These are phyloP conservation scores for Cytospora schulzeri DNA, from an alignment of 2,329 filamentous ascomycete genomes.

Conservation along the genomic window DNA sequence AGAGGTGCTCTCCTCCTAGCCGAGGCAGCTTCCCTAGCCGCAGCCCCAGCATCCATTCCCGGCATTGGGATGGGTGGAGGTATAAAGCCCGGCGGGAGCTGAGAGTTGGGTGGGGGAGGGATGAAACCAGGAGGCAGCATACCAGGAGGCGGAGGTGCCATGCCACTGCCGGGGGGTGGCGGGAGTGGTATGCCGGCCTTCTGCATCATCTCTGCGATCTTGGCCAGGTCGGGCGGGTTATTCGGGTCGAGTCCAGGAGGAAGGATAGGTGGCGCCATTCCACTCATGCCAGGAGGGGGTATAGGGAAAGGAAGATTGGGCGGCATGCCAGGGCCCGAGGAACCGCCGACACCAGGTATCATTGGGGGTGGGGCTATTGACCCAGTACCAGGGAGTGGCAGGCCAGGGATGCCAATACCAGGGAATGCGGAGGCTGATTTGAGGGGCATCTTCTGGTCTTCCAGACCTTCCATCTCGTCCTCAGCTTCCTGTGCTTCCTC, in stretches of 20 bases:
- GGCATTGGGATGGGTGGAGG: conserved; percentile 42
- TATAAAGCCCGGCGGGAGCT: conserved; percentile 40
- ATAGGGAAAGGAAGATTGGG: conserved; percentile 58
- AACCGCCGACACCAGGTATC: conserved; percentile 54
- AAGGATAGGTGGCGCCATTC: conserved; percentile 42
- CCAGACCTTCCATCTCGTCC: conserved; percentile 88
- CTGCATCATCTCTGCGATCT: conserved; percentile 66
- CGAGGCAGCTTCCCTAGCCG: conserved; percentile 36
- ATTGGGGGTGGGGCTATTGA: conserved; percentile 39
- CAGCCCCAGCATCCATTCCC: conserved; percentile 32
- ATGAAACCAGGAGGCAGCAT: conserved; percentile 51
- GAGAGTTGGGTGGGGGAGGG: conserved; percentile 47
- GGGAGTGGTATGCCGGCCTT: conserved; percentile 65
- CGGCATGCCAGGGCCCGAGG: conserved; percentile 39
- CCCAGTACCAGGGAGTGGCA: conserved; percentile 47
- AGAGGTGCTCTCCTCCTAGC: conserved; percentile 68
- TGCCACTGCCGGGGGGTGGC: conserved; percentile 42
- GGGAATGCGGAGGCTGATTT: conserved; percentile 56
- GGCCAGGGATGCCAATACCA: conserved; percentile 58
- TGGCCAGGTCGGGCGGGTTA: conserved; percentile 63
- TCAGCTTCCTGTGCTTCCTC: conserved; percentile 93
- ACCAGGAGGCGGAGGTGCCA: conserved; percentile 45
- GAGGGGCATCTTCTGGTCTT: conserved; percentile 82
- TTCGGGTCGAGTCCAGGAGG: conserved; percentile 60
- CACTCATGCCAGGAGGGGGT: conserved; percentile 48